phyloP scores from a whole-genome alignment of 306 rosid species.

The Senna tora region DNA sequence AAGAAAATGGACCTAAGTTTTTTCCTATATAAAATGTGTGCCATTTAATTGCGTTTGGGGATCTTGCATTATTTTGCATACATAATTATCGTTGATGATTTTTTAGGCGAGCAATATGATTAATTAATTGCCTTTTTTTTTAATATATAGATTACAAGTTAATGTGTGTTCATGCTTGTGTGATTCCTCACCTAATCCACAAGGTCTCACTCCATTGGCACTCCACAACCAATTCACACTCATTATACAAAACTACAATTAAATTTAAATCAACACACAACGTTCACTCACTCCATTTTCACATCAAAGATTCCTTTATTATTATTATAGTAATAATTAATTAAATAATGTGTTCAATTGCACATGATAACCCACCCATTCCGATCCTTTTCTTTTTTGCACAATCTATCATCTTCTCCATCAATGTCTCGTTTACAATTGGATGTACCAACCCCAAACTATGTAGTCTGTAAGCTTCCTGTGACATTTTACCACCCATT shows the following conservation, averaged over 20 bases:
- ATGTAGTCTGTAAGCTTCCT: background rate
- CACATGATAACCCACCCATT: background rate
- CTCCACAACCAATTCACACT: background rate
- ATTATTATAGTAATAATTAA: no score
- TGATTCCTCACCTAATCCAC: constrained; percentile 27
- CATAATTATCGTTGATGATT: no score
- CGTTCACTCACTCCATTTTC: background rate
- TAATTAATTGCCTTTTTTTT: no score
- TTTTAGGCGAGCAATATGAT: no score
- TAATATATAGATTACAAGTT: background rate
- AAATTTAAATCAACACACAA: background rate
- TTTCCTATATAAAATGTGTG: no score
- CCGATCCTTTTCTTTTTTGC: background rate
- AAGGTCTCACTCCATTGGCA: background rate
- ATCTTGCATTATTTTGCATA: background rate
- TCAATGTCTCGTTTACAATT: background rate
- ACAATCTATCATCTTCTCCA: background rate
- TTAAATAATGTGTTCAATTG: background rate
- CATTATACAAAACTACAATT: background rate
- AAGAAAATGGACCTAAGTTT: no score
- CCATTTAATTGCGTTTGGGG: no score
- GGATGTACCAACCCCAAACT: constrained; percentile 12
- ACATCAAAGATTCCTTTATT: background rate
- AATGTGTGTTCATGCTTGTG: background rate
- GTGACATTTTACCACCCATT: background rate